Percentiles rank a stretch among this genome's conserved stretches.
Evolutionary conservation across 169 alveolate genomes (phyloP).

Genomic region (Eimeria acervulina): DNA sequence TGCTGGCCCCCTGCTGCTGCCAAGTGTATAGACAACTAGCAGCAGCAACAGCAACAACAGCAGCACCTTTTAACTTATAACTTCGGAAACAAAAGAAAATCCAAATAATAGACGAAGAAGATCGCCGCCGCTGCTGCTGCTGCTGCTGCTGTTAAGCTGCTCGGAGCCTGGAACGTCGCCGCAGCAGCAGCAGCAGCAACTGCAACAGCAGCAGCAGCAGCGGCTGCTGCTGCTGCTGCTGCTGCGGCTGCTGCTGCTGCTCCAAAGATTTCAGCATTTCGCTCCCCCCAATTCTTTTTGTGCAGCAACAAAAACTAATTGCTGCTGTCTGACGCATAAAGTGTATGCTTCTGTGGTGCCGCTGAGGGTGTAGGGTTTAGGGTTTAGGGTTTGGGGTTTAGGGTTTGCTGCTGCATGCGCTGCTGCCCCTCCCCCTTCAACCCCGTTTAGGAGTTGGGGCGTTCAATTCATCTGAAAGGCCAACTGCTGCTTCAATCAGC

Average conservation of each 20-base stretch:
- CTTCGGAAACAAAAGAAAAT: neutral
- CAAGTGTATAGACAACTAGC: no score
- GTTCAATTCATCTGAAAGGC: no score
- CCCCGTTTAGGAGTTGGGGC: neutral
- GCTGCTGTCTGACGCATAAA: neutral
- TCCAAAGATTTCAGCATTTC: neutral
- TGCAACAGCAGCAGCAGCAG: slow-evolving; percentile 28
- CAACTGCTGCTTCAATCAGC: no score
- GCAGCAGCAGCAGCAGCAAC: slow-evolving; percentile 36
- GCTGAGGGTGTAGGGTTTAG: slow-evolving; percentile 21
- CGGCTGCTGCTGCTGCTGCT: neutral
- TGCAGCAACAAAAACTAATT: neutral
- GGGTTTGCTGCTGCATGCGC: neutral
- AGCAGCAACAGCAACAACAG: slow-evolving; percentile 4
- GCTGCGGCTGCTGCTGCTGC: neutral
- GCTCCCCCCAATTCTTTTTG: neutral
- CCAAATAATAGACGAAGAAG: no score
- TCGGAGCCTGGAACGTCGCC: neutral
- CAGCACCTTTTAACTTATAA: neutral
- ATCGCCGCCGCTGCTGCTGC: slow-evolving; percentile 9
- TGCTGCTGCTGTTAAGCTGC: neutral
- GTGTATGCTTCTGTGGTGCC: neutral
- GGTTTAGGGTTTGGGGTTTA: neutral
- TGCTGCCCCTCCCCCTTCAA: slow-evolving; percentile 6
- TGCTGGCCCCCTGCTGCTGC: no score